phyloP scores from a whole-genome alignment of 352 stramenopile species.

The Pythium scleroteichum region DNA sequence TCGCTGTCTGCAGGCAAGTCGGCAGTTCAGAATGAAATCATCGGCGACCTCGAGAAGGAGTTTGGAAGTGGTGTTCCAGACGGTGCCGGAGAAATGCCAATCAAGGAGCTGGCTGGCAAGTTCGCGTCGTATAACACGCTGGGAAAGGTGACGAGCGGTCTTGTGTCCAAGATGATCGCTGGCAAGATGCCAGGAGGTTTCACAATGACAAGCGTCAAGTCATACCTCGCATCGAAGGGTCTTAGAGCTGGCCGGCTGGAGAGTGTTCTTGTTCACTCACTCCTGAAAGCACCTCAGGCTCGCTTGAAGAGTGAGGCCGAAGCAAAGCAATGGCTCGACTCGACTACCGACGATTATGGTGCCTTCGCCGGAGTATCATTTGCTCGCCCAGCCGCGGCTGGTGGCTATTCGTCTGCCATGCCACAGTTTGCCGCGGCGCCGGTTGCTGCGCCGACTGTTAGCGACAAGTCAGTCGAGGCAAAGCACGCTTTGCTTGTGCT shows the following conservation, averaged over 20 bases:
- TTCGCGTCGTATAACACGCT: conserved; percentile 72
- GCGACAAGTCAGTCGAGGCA: conserved; percentile 63
- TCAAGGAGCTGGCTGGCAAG: conserved; percentile 71
- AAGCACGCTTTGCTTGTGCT: conserved; percentile 80
- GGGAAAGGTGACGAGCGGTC: conserved; percentile 59
- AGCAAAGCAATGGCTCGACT: conserved; percentile 82
- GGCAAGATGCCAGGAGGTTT: conserved; percentile 87
- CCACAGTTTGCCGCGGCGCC: conserved; percentile 43
- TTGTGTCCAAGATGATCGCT: conserved; percentile 78
- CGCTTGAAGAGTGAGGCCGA: conserved; percentile 75
- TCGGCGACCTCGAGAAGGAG: conserved; percentile 87
- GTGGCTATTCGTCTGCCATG: conserved; percentile 26
- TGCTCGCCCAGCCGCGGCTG: conserved; percentile 28
- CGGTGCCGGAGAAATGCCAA: conserved; percentile 65
- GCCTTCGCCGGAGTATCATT: conserved; percentile 76
- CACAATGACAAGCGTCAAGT: conserved; percentile 76
- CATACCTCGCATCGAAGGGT: conserved; percentile 63
- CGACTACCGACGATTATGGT: conserved; percentile 64
- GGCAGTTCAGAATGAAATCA: conserved; percentile 87
- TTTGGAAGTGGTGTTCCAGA: conserved; percentile 73
- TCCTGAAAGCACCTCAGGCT: conserved; percentile 54
- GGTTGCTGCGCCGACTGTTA: conserved; percentile 54
- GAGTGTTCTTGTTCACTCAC: conserved; percentile 71
- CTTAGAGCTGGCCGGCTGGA: conserved; percentile 74
- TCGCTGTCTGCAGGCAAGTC: conserved; percentile 82